phyloP scores from a whole-genome alignment of 2,329 filamentous ascomycete species.

The Helicocarpus griseus region DNA sequence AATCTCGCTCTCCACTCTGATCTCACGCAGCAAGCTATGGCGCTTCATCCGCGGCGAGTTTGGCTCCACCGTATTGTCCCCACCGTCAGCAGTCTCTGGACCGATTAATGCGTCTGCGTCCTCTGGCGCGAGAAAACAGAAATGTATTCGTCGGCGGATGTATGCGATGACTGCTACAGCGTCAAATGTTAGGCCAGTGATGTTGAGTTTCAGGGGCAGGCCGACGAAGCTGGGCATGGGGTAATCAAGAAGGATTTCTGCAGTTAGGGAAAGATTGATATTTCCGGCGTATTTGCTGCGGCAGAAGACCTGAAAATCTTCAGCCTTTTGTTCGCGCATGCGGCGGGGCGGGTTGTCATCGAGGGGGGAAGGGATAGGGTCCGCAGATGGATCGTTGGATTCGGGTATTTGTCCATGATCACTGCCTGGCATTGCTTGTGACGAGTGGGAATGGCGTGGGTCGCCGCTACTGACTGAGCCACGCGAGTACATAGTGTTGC shows the following conservation, averaged over 20 bases:
- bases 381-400: background rate
- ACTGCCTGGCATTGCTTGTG: constrained; percentile 8
- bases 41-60: constrained; percentile 36
- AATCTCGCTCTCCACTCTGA: constrained; percentile 95
- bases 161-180: constrained; percentile 87
- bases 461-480: constrained; percentile 15
- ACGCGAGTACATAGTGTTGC: constrained; percentile 24
- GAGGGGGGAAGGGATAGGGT: constrained; percentile 2
- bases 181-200: constrained; percentile 90
- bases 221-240: constrained; percentile 98
- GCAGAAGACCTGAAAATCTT: constrained; percentile 88
- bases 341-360: constrained; percentile 33
- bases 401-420: constrained; percentile 8
- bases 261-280: constrained; percentile 77
- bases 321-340: constrained; percentile 63
- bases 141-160: constrained; percentile 79
- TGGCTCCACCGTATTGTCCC: constrained; percentile 17
- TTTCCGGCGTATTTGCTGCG: constrained; percentile 84
- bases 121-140: constrained; percentile 88
- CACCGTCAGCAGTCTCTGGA: constrained; percentile 15
- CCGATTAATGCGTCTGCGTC: constrained; percentile 69
- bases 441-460: constrained; percentile 19
- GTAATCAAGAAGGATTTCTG: constrained; percentile 93
- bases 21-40: constrained; percentile 78
- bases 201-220: constrained; percentile 86